A percentile compares a stretch with the other conserved stretches of the same genome.
Conservation (phyloP, 1,284 basidiomycete genomes). For the Cutaneotrichosporon cyanovorans region DNA sequence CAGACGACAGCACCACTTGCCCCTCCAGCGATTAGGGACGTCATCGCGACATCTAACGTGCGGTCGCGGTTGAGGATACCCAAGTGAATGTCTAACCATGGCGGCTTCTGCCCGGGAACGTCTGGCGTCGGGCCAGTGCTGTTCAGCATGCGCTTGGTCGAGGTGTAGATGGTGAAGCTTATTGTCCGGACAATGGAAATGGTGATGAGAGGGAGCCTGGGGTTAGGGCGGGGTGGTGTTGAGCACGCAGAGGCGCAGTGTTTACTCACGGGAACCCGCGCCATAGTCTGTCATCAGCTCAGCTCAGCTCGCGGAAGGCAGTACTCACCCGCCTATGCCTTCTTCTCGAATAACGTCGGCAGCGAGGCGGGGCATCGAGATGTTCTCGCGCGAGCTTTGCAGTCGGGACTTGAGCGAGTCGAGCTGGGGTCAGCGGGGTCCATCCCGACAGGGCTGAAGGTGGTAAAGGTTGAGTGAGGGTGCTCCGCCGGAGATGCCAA, state of each 20-base stretch:
- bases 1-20: conserved; percentile 44
- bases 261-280: conserved; percentile 41
- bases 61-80: conserved; percentile 33
- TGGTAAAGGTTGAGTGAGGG: neutral
- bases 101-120: conserved; percentile 14
- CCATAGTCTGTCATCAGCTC: conserved; percentile 31
- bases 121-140: conserved; percentile 2
- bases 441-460: neutral
- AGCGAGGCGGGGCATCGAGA: conserved; percentile 62
- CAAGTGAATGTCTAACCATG: conserved; percentile 32
- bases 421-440: conserved; percentile 46
- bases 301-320: conserved; percentile 32
- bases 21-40: conserved; percentile 44
- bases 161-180: conserved; percentile 88
- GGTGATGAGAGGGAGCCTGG: conserved; percentile 81
- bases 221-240: neutral
- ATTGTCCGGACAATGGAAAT: conserved; percentile 89
- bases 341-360: conserved; percentile 72
- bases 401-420: conserved; percentile 87
- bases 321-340: conserved; percentile 66
- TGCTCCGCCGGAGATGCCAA: too few species aligned
- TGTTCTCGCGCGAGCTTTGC: conserved; percentile 70
- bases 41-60: conserved; percentile 62
- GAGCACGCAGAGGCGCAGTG: neutral
- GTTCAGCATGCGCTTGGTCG: conserved; percentile 74